Evolutionary conservation across 176 grass and related monocot species (phyloP), one percentile per base, ranked within the genome.

Genomic region (Otatea glauca): DNA sequence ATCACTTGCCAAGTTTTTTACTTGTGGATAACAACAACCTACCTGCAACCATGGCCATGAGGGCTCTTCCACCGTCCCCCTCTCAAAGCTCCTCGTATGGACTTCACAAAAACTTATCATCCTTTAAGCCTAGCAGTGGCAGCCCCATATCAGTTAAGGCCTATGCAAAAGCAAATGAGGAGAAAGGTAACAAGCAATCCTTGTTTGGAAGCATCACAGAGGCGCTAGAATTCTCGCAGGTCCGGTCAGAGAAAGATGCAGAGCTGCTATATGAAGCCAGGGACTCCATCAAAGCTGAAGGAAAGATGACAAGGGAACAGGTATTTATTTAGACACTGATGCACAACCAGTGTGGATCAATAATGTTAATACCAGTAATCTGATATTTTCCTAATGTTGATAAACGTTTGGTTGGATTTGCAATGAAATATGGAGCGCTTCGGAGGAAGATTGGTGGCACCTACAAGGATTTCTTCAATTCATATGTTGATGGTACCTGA

Each of bases 401-500:
- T 32, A 47, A 58, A 9, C 0, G 70, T 83, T 11, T 48, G 13
- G 65, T 82, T 59, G 8, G 64, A 15, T 23, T 76, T 72, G 68
- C 42, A 17, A 74, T 89, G 64, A 68, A 95, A 93, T 96, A 96
- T 24, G 93, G 89, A 70, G 96, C 96, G 8, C 91, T 96, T 18
- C 58, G 96, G 77, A 93, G 96, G 76, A 99, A 99, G 82, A 99
- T 99, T 38, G 93, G 96, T n/a, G 96, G 96, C 77, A 99, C 93
- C 63, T 99, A 99, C 91, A 85, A 99, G 86, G 96, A 98, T 92
- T 96, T 98, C 91, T 98, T 98, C 91, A 98, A 98, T 86, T 96
- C 96, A 76, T 98, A 84, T 70, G 91, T 98, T 66, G 96, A 98
- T 51, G 96, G 96, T 96, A 90, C 17, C 11, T 27, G 43, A 44